Evolutionary conservation across 495 filamentous ascomycete species (phyloP), one percentile per base, ranked within the genome.

Genomic region (Hyaloscypha hepaticicola): DNA sequence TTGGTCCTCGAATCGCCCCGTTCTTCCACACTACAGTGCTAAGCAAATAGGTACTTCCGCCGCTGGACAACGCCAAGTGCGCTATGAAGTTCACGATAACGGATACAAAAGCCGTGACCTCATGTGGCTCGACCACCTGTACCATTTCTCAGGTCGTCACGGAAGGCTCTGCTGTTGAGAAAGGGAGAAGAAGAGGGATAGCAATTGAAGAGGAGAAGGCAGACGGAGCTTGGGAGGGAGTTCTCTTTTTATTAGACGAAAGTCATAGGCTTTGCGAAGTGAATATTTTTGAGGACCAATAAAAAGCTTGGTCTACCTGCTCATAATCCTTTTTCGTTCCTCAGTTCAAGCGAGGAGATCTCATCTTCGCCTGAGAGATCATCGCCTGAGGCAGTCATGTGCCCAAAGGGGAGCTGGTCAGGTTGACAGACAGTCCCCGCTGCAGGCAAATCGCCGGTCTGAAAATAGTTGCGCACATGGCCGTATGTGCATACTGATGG

Each of bases 401-500:
- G 5, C 31, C 60, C 62, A 64, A 58, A 55, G 5, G 62, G 62
- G 9, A n/a, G 21, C 25, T 64, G 33, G n/a, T 65, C 45, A 16
- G 49, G 55, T 12, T 60, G 22, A 53, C 63, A 65, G 1, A 60
- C 29, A 11, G 48, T 53, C 66, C 66, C 66, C 9, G 58, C 25
- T 2, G 49, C 26, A 2, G 70, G 69, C 21, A 72, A 27, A 5
- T 29, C 31, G 12, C 69, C 70, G 0, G 58, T 61, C 48, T 71
- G 66, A 28, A 71, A 73, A 52, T 70, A 73, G 2, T 34, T 59
- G 12, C 69, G 48, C 3, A 73, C 41, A 28, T 33, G 2, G 8
- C 63, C 64, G 7, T 29, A 58, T 24, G 69, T 67, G 52, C 69
- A 73, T 9, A 67, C 22, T 5, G 66, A 69, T 8, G 71, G 69